Evolutionary conservation across 2,329 filamentous ascomycete species (phyloP).

Genomic region (Xylariaceae sp.): DNA sequence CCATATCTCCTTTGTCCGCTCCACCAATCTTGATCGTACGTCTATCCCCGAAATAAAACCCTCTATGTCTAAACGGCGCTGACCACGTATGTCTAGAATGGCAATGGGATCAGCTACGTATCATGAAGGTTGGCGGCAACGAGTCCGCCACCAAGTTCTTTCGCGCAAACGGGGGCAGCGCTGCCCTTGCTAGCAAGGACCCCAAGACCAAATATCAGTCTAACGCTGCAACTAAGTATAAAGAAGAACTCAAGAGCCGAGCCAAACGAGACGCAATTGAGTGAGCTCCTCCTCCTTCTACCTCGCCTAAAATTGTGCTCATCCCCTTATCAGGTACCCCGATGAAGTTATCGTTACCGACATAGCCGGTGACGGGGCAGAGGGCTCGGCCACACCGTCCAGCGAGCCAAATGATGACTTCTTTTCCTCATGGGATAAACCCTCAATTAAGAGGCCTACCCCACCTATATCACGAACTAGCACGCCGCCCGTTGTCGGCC

Average conservation of each 20-base stretch:
- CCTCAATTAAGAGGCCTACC: slow-evolving; percentile 92
- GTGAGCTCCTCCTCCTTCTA: slow-evolving; percentile 56
- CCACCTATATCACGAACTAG: slow-evolving; percentile 88
- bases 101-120: slow-evolving; percentile 97
- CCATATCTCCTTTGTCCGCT: slow-evolving; percentile 98
- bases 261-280: slow-evolving; percentile 82
- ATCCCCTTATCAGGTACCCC: slow-evolving; percentile 64
- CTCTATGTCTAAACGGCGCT: slow-evolving; percentile 17
- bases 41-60: slow-evolving; percentile 30
- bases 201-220: slow-evolving; percentile 96
- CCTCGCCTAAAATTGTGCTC: not conserved
- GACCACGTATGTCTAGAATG: slow-evolving; percentile 62
- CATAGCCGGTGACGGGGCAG: slow-evolving; percentile 58
- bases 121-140: slow-evolving; percentile 98
- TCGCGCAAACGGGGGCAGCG: slow-evolving; percentile 91
- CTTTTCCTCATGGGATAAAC: slow-evolving; percentile 99
- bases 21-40: slow-evolving; percentile 97
- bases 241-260: slow-evolving; percentile 89
- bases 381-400: slow-evolving; percentile 74
- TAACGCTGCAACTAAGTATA: slow-evolving; percentile 92
- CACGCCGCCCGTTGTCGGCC: slow-evolving; percentile 79
- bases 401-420: slow-evolving; percentile 89
- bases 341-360: slow-evolving; percentile 85
- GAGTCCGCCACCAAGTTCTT: slow-evolving; percentile 98
- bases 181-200: slow-evolving; percentile 94